Evolutionary conservation across 176 grass and related monocot genomes (phyloP), one percentile per base, ranked within the genome.

Genomic region (Oryza longistaminata): DNA sequence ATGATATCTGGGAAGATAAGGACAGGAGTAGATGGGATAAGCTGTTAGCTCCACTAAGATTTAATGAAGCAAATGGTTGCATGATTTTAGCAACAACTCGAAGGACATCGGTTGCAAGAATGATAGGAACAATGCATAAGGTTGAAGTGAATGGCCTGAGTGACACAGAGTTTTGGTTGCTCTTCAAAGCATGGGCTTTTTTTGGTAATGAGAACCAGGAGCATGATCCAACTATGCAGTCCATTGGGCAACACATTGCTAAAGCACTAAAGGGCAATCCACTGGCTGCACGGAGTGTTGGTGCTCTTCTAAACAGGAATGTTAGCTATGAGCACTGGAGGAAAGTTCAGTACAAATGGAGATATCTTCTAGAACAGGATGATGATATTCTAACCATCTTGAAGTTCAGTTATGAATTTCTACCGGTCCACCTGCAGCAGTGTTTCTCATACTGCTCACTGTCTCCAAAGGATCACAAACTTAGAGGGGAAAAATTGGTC

Each of bases 131-230:
- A 25, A 60, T 70, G 26, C 9, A 0, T 1, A 6, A 12, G 4
- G 25, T 82, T 29, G 4, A 29, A 42, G 16, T 91, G 66, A 75
- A 25, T 2, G 87, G 87, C 71, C 22, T 92, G 49, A 39, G 75
- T 40, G 80, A 83, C 0, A 50, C 66, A 1, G 46, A 73, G 8
- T 86, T 85, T 75, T 92, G 90, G 83, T 14, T 70, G 21, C 53
- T 92, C 9, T 89, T 92, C 81, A 64, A 83, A 16, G 11, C 43
- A n/a, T 89, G 83, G 29, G 90, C 87, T 19, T 92, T 92, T 83
- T 86, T 86, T 83, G 73, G 90, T 21, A 27, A 76, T 66, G 79
- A 58, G 16, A 80, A 76, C 16, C 16, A 17, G 70, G 62, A 46
- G 55, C 33, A 2, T 0, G 14, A 83, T 75, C 34, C 62, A 70